Conservation (phyloP, 148 eudicot genomes). For the Suaeda aralocaspica region DNA sequence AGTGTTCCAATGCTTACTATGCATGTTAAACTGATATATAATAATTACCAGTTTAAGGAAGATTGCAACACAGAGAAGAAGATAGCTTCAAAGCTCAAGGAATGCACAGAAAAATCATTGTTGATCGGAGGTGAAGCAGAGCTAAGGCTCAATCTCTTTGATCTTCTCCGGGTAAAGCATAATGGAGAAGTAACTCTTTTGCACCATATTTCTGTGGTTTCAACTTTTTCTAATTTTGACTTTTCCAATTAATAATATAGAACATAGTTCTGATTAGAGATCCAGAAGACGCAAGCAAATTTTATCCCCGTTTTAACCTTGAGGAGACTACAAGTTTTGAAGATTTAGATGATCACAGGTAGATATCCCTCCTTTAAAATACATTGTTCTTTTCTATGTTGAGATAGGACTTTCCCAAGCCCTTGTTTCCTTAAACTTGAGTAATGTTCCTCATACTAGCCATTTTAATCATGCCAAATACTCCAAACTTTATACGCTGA, state of each 20-base stretch:
- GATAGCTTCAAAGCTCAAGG: conserved; percentile 74
- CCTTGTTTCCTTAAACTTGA: neutral
- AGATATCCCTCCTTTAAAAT: conserved; percentile 9
- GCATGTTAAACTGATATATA: neutral
- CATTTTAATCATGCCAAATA: too few species aligned
- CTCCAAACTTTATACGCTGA: too few species aligned
- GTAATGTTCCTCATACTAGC: neutral
- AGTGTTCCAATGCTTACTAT: conserved; percentile 1
- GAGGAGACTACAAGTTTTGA: conserved; percentile 88
- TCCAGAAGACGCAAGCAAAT: conserved; percentile 80
- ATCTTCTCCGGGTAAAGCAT: conserved; percentile 62
- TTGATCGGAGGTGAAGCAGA: conserved; percentile 58
- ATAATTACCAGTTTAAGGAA: conserved; percentile 69
- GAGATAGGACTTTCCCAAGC: neutral
- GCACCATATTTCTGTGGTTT: neutral
- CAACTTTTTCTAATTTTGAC: neutral
- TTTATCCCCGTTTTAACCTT: conserved; percentile 91
- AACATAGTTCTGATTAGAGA: conserved; percentile 80
- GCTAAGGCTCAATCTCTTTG: conserved; percentile 63
- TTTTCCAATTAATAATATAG: conserved; percentile 35
- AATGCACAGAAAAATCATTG: conserved; percentile 52
- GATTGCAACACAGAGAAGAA: conserved; percentile 95
- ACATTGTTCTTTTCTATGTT: neutral
- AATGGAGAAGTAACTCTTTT: neutral
- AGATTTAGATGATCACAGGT: conserved; percentile 90